Percentiles rank a stretch among this genome's conserved stretches.
Conservation (phyloP, 345 rosid species). For the Geranium brycei region DNA sequence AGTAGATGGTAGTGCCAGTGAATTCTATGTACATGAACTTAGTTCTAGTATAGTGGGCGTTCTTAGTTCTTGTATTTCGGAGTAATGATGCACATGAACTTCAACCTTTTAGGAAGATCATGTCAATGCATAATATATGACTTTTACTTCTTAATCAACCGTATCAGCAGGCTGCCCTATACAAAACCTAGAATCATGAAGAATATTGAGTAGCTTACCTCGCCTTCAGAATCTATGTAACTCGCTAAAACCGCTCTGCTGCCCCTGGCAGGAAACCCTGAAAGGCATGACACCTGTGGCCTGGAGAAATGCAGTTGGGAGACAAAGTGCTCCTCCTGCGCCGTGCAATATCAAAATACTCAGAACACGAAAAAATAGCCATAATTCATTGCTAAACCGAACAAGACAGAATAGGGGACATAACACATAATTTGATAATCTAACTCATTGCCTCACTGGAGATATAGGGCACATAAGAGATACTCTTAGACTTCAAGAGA, state of each 20-base stretch:
- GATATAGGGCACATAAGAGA: too few species aligned
- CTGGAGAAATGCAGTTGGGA: slow-evolving; percentile 68
- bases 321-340: slow-evolving; percentile 84
- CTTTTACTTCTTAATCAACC: too few species aligned
- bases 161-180: background rate
- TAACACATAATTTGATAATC: background rate
- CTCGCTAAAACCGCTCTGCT: slow-evolving; percentile 53
- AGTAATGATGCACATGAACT: too few species aligned
- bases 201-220: slow-evolving; percentile 25
- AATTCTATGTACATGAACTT: background rate
- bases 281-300: slow-evolving; percentile 64
- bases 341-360: slow-evolving; percentile 3
- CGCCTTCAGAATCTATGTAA: slow-evolving; percentile 39
- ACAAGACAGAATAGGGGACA: background rate
- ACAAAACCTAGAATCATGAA: background rate
- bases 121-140: too few species aligned
- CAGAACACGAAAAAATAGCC: background rate
- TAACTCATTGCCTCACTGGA: background rate
- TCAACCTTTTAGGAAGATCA: too few species aligned
- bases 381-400: background rate
- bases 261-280: slow-evolving; percentile 66
- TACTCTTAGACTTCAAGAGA: background rate
- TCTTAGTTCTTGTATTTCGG: background rate
- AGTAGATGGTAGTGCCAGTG: background rate
- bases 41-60: background rate